Base-by-base conservation (phyloP, 805 yeast species). In the Starmerella roubikii region DNA sequence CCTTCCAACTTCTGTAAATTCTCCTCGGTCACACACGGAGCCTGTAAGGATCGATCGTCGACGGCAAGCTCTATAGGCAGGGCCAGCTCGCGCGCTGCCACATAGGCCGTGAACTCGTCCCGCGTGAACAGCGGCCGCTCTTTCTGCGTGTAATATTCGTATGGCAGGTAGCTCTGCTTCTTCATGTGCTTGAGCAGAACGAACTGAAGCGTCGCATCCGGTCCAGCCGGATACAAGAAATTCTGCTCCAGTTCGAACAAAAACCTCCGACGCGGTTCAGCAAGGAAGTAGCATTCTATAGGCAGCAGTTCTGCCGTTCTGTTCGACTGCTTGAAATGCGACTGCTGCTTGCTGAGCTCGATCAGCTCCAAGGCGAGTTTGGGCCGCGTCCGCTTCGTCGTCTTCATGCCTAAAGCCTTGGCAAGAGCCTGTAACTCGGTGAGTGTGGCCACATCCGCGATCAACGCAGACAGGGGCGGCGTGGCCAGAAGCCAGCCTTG, bases 121-220 rank as follows among this genome's bases (percentile, higher is more conserved):
- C 21, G 15, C 25, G 34, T 25, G 32, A 54, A 54, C 2, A 53
- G 19, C 4, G 54, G 52, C 12, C 35, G 34, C 3, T 49, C 54
- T 3, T 30, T 31, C 22, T 50, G 53, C 2, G 48, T 28, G 13
- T 25, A 13, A 32, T 51, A 47, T 8, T 43, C 43, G 32, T 52
- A 54, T 13, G 35, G 27, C 5, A 30, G 36, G 36, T 51, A 54
- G 10, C 38, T 21, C n/a, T 50, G 44, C 35, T 51, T 39, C 9
- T 41, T 34, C 57, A 54, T 54, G 19, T 48, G 48, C 6, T 52
- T 34, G 9, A 53, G 34, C 6, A 46, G 39, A 1, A 54, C 37
- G 9, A 35, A 30, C 19, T 53, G 54, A 16, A 51, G 30, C 1
- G 44, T 34, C 1, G 52, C 46, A 17, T 45, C 45, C 3, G 55